These are phyloP conservation scores for Sclerotinia nivalis DNA, from an alignment of 2,329 filamentous ascomycete genomes.

Conservation along the genomic window DNA sequence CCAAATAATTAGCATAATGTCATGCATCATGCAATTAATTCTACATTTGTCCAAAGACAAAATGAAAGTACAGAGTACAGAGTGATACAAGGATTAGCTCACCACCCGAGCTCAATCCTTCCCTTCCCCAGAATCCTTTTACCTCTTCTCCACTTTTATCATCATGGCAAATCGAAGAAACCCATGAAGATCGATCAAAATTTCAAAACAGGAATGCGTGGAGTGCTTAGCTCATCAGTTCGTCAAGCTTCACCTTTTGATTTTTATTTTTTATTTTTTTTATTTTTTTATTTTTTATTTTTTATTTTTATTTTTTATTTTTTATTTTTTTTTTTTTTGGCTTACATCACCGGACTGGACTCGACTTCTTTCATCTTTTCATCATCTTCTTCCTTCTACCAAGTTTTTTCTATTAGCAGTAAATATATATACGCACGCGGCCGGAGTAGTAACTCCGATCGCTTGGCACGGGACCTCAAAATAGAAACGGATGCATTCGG, in stretches of 20 bases:
- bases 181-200: not conserved
- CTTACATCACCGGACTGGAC: not conserved
- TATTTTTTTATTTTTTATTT: too few species aligned
- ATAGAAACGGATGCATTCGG: not conserved
- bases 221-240: not conserved
- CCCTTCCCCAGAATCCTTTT: not conserved
- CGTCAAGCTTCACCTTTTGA: not conserved
- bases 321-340: too few species aligned
- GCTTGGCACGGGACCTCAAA: not conserved
- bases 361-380: not conserved
- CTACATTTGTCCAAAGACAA: too few species aligned
- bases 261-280: too few species aligned
- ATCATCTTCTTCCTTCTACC: not conserved
- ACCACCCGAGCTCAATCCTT: not conserved
- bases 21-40: not conserved
- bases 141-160: not conserved
- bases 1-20: not conserved
- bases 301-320: too few species aligned
- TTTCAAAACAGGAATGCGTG: too few species aligned
- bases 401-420: not conserved
- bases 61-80: not conserved
- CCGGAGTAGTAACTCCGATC: constrained; percentile 7
- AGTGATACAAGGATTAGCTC: not conserved
- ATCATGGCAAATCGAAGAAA: constrained; percentile 1
- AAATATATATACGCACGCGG: not conserved